Evolutionary conservation across 2,329 filamentous ascomycete genomes (phyloP), one percentile per base, ranked within the genome.

Genomic region (Cladosporium sp.): DNA sequence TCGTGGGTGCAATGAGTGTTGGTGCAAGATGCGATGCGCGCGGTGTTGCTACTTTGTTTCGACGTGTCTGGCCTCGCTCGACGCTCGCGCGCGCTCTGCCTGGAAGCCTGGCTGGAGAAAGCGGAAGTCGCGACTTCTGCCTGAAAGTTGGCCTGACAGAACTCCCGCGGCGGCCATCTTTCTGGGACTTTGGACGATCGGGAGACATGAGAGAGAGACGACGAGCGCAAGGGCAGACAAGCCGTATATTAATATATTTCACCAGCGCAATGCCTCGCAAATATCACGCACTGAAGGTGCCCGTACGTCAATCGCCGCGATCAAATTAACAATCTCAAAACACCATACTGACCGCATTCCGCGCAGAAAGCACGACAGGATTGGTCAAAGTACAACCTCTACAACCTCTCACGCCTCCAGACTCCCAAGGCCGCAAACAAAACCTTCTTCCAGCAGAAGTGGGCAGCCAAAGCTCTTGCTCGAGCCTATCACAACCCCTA

Each of bases 401-500:
- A 91, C 87, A 97, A 97, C 81, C 81, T 99, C 70, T 81, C 83
- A 59, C 85, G 86, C 70, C 74, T 86, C 36, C 79, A 73, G 51
- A 74, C 78, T 2, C 86, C 84, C 21, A 75, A 72, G 18, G 79
- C 81, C 66, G 75, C 71, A 18, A 71, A 71, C 59, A 79, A 81
- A 68, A 97, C 93, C 53, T 96, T 95, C 81, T 99, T 96, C 85
- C 94, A 98, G 84, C 94, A 98, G 81, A 99, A 99, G 89, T 99
- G 94, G 94, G 79, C 81, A 1, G 91, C 94, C 74, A 99, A 99
- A 80, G 88, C 93, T 25, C 78, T 89, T 69, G 87, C 92, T 49
- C 89, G 95, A 71, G 89, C 86, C 69, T 99, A 98, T 79, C 95
- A 99, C 81, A 95, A 94, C 79, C 94, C 97, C 77, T 92, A 97